Percentiles rank a stretch among this genome's conserved stretches.
Conservation (phyloP, 768 basidiomycete genomes). For the Lentinula edodes region DNA sequence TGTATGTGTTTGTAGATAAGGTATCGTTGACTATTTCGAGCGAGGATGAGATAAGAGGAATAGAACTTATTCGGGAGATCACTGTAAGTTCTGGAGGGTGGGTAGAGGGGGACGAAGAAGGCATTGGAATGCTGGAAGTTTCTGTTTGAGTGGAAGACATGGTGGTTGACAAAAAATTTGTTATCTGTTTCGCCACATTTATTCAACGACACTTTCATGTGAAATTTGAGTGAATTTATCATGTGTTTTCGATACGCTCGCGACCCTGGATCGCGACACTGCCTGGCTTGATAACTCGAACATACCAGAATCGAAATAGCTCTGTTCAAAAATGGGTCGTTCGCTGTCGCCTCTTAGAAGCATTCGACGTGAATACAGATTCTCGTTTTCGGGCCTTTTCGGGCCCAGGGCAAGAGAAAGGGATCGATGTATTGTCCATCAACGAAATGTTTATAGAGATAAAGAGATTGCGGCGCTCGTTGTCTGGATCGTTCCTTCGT, state of each 20-base stretch:
- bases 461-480: too few relatives aligned
- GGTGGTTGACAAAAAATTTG: constrained; percentile 5
- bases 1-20: constrained; percentile 54
- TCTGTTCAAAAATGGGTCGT: too few relatives aligned
- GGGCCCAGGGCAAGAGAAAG: too few relatives aligned
- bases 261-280: background rate
- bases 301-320: too few relatives aligned
- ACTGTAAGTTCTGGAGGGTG: constrained; percentile 52
- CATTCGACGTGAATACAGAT: too few relatives aligned
- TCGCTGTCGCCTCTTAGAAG: too few relatives aligned
- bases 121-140: constrained; percentile 15
- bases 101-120: constrained; percentile 12
- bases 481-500: too few relatives aligned
- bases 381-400: too few relatives aligned
- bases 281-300: background rate
- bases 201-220: background rate
- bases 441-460: too few relatives aligned
- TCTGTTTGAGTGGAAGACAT: constrained; percentile 17
- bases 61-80: constrained; percentile 59
- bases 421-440: too few relatives aligned
- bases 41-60: constrained; percentile 67
- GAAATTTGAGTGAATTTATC: background rate
- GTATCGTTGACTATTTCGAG: constrained; percentile 54
- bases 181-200: background rate
- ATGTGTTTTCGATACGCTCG: background rate